These are phyloP conservation scores for Torulaspora franciscae DNA, from an alignment of 805 yeast species.

Conservation along the genomic window DNA sequence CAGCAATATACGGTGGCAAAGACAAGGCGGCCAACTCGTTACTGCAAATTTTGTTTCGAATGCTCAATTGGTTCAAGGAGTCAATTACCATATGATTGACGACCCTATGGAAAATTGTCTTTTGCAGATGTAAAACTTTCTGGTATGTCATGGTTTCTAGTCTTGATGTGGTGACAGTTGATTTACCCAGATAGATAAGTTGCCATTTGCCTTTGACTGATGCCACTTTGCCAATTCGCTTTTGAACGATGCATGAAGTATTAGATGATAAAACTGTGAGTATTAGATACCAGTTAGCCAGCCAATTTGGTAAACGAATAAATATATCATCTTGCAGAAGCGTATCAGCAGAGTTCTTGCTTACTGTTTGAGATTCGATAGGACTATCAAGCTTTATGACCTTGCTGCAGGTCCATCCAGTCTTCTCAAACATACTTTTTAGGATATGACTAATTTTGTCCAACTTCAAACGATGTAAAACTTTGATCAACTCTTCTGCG, in stretches of 20 bases:
- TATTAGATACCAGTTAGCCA: slow-evolving; percentile 35
- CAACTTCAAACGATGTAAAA: slow-evolving; percentile 30
- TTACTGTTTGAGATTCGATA: slow-evolving; percentile 19
- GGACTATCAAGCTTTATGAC: slow-evolving; percentile 25
- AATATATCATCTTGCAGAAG: slow-evolving; percentile 30
- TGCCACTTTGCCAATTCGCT: slow-evolving; percentile 33
- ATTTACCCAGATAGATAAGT: slow-evolving; percentile 29
- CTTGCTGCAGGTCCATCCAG: slow-evolving; percentile 35
- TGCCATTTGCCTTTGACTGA: slow-evolving; percentile 34
- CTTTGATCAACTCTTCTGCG: slow-evolving; percentile 25
- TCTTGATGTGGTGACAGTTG: slow-evolving; percentile 24
- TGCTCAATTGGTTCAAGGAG: slow-evolving; percentile 33
- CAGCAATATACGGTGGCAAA: slow-evolving; percentile 26
- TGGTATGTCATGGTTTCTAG: slow-evolving; percentile 35
- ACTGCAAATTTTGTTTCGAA: slow-evolving; percentile 28
- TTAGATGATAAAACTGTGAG: slow-evolving; percentile 33
- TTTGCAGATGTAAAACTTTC: slow-evolving; percentile 31
- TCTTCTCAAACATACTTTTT: slow-evolving; percentile 35
- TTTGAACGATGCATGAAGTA: slow-evolving; percentile 32
- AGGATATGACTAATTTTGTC: slow-evolving; percentile 32
- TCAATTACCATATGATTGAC: slow-evolving; percentile 37
- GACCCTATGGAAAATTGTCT: slow-evolving; percentile 32
- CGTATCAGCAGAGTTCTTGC: slow-evolving; percentile 5
- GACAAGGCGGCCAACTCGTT: slow-evolving; percentile 11
- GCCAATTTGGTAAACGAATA: slow-evolving; percentile 35